Evolutionary conservation across 108 stramenopile genomes (phyloP).

Genomic region (Phaeodactylum tricornutum): DNA sequence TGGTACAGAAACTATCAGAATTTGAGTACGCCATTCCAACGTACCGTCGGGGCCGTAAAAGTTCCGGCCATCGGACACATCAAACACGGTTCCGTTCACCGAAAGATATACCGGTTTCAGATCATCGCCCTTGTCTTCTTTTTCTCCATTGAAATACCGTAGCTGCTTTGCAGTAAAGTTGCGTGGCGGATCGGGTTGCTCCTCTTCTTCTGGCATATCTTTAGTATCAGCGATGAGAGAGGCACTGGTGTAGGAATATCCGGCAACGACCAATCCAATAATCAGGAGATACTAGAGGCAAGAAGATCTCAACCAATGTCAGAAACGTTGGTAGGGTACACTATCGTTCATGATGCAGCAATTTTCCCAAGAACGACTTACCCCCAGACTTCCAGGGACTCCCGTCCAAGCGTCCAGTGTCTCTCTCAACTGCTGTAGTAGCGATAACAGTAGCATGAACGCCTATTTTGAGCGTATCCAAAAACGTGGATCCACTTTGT

Average conservation of each 20-base stretch:
- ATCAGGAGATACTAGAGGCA: slow-evolving; percentile 28
- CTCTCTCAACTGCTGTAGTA: too few relatives aligned
- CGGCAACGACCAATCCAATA: slow-evolving; percentile 13
- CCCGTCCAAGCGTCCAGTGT: slow-evolving; percentile 26
- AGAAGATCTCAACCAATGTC: neutral
- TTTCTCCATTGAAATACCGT: slow-evolving; percentile 61
- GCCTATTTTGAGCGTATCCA: too few relatives aligned
- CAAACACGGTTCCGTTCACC: slow-evolving; percentile 84
- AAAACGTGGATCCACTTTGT: too few relatives aligned
- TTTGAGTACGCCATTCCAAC: too few relatives aligned
- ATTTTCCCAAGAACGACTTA: slow-evolving; percentile 14
- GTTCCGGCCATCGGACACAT: slow-evolving; percentile 80
- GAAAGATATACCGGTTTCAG: slow-evolving; percentile 87
- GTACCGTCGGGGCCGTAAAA: slow-evolving; percentile 93
- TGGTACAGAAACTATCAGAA: too few relatives aligned
- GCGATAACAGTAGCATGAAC: too few relatives aligned
- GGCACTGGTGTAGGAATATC: slow-evolving; percentile 22
- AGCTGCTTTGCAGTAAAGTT: slow-evolving; percentile 83
- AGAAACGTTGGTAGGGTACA: neutral
- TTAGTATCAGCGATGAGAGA: neutral
- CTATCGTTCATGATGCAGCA: too few relatives aligned
- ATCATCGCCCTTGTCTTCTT: slow-evolving; percentile 53
- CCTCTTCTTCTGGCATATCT: slow-evolving; percentile 25
- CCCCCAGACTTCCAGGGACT: slow-evolving; percentile 26
- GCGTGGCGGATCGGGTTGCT: slow-evolving; percentile 52